Conservation (phyloP, 345 rosid species). For the Eucalyptus pauciflora region DNA sequence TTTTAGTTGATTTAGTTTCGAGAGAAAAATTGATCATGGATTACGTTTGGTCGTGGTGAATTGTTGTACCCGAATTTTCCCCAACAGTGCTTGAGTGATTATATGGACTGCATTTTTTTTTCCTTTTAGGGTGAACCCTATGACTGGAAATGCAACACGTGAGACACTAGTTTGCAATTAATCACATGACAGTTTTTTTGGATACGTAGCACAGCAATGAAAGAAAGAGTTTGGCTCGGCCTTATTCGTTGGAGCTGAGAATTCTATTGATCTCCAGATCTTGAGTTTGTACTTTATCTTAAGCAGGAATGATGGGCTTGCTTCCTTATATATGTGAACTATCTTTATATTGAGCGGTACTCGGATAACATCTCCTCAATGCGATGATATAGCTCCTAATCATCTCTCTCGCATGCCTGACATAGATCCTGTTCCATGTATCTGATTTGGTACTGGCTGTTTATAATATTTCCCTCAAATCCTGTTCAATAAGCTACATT, state of each 20-base stretch:
- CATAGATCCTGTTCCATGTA: too few species aligned
- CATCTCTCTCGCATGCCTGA: too few species aligned
- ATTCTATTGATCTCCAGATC: background rate
- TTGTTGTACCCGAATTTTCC: too few species aligned
- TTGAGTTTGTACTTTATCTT: background rate
- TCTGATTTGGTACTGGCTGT: too few species aligned
- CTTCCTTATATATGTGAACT: background rate
- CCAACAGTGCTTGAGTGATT: background rate
- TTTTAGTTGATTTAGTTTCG: too few species aligned
- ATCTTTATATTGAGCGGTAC: background rate
- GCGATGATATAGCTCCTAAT: background rate
- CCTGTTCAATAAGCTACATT: too few species aligned
- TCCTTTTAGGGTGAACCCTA: constrained; percentile 45
- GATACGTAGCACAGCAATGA: background rate
- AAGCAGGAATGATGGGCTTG: background rate
- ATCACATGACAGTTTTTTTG: background rate
- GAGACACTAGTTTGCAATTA: constrained; percentile 77
- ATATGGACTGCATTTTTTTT: background rate
- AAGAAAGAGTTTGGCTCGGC: background rate
- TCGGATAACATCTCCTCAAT: background rate
- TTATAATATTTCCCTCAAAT: too few species aligned
- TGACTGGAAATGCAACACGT: constrained; percentile 75
- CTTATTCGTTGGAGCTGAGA: background rate
- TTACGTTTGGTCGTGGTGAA: too few species aligned
- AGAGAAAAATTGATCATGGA: too few species aligned